A percentile compares a stretch with the other conserved stretches of the same genome.
These are phyloP conservation scores for Annulohypoxylon bovei DNA, from an alignment of 495 filamentous ascomycete species.

Conservation along the genomic window DNA sequence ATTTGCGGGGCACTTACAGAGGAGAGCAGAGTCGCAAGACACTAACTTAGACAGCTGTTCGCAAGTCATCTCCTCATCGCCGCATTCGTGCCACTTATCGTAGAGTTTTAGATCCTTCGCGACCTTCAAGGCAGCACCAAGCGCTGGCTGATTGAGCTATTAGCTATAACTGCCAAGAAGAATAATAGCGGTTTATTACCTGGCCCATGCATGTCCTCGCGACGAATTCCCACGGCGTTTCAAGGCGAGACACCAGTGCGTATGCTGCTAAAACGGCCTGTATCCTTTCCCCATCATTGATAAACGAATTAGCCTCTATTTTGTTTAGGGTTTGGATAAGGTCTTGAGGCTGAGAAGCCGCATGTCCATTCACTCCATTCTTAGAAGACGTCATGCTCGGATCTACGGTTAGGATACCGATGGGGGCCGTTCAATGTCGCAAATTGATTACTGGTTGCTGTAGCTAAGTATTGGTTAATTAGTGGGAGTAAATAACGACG, in stretches of 20 bases:
- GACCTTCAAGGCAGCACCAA: not conserved
- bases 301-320: not conserved
- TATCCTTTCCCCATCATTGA: not conserved
- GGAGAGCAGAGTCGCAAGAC: constrained; percentile 5
- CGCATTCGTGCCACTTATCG: not conserved
- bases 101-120: constrained; percentile 3
- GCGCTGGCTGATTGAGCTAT: not conserved
- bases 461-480: constrained; percentile 1
- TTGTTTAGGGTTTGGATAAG: not conserved
- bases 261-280: not conserved
- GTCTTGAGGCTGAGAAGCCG: not conserved
- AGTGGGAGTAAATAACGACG: not conserved
- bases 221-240: not conserved
- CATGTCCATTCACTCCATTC: not conserved
- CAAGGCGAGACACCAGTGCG: not conserved
- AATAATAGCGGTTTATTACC: not conserved
- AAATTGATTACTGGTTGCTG: not conserved
- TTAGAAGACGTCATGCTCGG: not conserved
- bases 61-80: not conserved
- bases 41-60: not conserved
- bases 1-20: not conserved
- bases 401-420: not conserved
- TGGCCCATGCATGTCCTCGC: constrained; percentile 2
- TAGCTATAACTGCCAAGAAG: not conserved
- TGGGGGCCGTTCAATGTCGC: not conserved